phyloP scores from a whole-genome alignment of 495 filamentous ascomycete genomes.

The Pseudotulostoma volvatum region DNA sequence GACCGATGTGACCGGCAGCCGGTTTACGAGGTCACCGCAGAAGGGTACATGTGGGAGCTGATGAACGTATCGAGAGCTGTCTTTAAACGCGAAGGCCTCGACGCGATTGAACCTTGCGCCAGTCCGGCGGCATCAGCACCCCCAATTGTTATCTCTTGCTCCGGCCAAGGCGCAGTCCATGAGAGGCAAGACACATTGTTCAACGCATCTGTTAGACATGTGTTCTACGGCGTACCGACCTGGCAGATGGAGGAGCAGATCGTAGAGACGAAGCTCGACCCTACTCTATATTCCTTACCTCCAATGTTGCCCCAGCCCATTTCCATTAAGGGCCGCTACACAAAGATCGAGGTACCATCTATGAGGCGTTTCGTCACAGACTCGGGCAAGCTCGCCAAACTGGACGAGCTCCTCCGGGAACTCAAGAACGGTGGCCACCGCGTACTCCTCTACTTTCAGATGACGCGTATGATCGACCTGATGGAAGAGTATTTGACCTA shows the following conservation, averaged over 20 bases:
- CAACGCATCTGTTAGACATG: conserved; percentile 55
- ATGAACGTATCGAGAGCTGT: conserved; percentile 58
- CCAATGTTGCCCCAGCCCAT: conserved; percentile 57
- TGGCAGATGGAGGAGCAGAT: conserved; percentile 54
- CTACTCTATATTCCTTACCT: conserved; percentile 41
- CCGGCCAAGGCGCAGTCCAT: conserved; percentile 44
- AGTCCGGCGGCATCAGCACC: conserved; percentile 66
- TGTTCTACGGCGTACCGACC: conserved; percentile 47
- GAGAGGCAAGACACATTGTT: conserved; percentile 68
- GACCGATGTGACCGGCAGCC: conserved; percentile 50
- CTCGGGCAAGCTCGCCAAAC: conserved; percentile 84
- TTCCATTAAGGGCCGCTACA: conserved; percentile 66
- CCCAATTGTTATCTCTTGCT: conserved; percentile 63
- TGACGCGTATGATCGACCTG: conserved; percentile 99
- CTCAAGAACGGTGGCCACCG: conserved; percentile 88
- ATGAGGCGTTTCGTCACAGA: conserved; percentile 98
- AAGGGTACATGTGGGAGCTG: conserved; percentile 57
- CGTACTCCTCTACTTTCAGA: conserved; percentile 99
- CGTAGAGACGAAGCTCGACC: conserved; percentile 49
- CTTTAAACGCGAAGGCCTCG: conserved; percentile 53
- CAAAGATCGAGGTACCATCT: conserved; percentile 83
- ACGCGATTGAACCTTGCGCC: conserved; percentile 63
- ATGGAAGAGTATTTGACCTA: conserved; percentile 99
- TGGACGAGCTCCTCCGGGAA: conserved; percentile 72
- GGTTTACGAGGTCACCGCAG: conserved; percentile 48